phyloP scores from a whole-genome alignment of 768 basidiomycete genomes.

The Suillus brevipes region DNA sequence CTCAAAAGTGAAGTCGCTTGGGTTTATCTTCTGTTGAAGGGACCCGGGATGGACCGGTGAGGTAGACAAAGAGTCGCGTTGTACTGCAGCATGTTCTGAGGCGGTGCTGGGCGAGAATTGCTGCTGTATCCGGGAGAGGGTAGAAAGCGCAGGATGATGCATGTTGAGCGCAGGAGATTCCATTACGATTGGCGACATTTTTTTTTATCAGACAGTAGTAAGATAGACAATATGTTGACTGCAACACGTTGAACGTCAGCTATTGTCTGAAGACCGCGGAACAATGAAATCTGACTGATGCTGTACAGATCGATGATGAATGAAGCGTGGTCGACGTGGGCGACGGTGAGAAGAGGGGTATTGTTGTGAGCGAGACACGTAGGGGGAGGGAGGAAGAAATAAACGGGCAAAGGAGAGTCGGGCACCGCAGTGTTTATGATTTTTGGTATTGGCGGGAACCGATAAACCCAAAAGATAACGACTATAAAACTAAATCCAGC shows the following conservation, averaged over 20 bases:
- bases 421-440: conserved; percentile 33
- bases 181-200: conserved; percentile 60
- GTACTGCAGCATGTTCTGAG: conserved; percentile 16
- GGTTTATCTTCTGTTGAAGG: conserved; percentile 31
- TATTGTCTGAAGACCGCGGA: not conserved
- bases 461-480: conserved; percentile 41
- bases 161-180: conserved; percentile 54
- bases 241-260: not conserved
- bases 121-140: conserved; percentile 51
- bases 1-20: conserved; percentile 33
- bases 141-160: conserved; percentile 42
- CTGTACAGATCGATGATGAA: conserved; percentile 3
- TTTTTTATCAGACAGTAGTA: conserved; percentile 26
- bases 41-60: conserved; percentile 23
- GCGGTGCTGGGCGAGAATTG: conserved; percentile 39
- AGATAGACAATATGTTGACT: conserved; percentile 30
- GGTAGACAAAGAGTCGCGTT: conserved; percentile 12
- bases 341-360: conserved; percentile 4
- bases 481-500: conserved; percentile 29
- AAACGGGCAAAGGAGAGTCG: conserved; percentile 26
- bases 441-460: conserved; percentile 36
- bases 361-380: conserved; percentile 1
- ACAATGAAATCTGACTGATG: not conserved
- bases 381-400: conserved; percentile 22
- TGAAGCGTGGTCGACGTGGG: conserved; percentile 3